Percentiles rank a stretch among this genome's conserved stretches.
Evolutionary conservation across 2,329 filamentous ascomycete species (phyloP).

Genomic region (Colletotrichum sp.): DNA sequence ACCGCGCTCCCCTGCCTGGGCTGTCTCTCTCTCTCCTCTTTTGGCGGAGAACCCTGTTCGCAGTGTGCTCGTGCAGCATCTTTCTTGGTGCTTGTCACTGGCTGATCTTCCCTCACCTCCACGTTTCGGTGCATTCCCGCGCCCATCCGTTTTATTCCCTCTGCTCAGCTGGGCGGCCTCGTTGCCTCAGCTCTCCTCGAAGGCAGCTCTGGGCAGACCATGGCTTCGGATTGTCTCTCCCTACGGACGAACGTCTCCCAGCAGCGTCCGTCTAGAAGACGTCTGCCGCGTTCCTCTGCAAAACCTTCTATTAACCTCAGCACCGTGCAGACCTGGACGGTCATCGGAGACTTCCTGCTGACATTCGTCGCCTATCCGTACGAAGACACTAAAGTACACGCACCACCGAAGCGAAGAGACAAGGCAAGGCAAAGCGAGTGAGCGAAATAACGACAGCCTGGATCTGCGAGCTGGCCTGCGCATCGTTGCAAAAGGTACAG

Average conservation of each 20-base stretch:
- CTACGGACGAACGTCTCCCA: not conserved
- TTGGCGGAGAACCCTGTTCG: conserved; percentile 19
- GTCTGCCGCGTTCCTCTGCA: conserved; percentile 3
- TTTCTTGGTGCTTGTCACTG: not conserved
- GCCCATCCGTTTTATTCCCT: not conserved
- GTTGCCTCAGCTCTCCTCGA: not conserved
- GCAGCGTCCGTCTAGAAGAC: not conserved
- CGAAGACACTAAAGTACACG: not conserved
- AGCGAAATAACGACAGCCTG: conserved; percentile 17
- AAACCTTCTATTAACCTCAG: conserved; percentile 10
- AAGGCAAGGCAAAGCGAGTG: not conserved
- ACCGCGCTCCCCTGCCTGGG: not conserved
- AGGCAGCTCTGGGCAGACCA: not conserved
- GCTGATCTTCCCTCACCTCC: conserved; percentile 8
- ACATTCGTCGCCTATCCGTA: not conserved
- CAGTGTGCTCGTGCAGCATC: not conserved
- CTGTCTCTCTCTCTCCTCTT: conserved; percentile 2
- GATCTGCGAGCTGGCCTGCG: conserved; percentile 4
- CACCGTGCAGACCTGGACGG: not conserved
- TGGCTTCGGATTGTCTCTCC: not conserved
- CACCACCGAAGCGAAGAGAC: not conserved
- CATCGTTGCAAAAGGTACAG: not conserved
- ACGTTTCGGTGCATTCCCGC: not conserved
- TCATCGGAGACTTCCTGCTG: not conserved
- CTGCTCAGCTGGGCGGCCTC: not conserved